These are phyloP conservation scores for Bipolaris sorokiniana DNA, from an alignment of 2,329 filamentous ascomycete species.

Conservation along the genomic window DNA sequence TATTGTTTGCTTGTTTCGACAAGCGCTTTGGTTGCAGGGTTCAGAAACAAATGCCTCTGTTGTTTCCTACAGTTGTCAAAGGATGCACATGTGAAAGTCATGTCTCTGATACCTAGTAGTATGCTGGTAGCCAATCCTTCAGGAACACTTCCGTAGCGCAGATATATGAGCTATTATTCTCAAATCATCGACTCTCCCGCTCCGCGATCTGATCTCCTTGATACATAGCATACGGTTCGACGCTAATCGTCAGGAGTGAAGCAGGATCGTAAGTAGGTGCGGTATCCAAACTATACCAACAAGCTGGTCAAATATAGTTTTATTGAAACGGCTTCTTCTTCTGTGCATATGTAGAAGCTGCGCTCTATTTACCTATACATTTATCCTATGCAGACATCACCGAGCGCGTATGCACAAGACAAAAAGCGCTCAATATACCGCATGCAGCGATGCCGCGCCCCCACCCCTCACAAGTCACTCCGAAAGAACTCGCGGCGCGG, in stretches of 20 bases:
- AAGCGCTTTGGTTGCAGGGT: not conserved
- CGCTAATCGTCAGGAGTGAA: not conserved
- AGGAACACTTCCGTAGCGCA: not conserved
- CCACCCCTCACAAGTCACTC: constrained; percentile 5
- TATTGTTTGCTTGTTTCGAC: not conserved
- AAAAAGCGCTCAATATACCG: constrained; percentile 10
- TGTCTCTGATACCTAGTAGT: not conserved
- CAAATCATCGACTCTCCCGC: not conserved
- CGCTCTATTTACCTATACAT: constrained; percentile 4
- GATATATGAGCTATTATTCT: not conserved
- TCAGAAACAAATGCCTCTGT: not conserved
- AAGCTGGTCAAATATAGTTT: not conserved
- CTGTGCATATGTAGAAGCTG: constrained; percentile 1
- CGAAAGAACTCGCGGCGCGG: constrained; percentile 3
- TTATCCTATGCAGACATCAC: constrained; percentile 3
- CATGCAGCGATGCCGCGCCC: constrained; percentile 1
- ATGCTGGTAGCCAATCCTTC: not conserved
- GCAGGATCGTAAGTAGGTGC: not conserved
- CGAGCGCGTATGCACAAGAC: constrained; percentile 5
- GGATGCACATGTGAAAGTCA: not conserved
- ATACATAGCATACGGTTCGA: not conserved
- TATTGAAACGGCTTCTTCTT: constrained; percentile 2
- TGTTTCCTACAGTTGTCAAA: not conserved
- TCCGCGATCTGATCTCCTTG: not conserved
- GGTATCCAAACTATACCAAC: not conserved